Evolutionary conservation across 2,329 filamentous ascomycete genomes (phyloP).

Genomic region (Coniochaeta sp.): DNA sequence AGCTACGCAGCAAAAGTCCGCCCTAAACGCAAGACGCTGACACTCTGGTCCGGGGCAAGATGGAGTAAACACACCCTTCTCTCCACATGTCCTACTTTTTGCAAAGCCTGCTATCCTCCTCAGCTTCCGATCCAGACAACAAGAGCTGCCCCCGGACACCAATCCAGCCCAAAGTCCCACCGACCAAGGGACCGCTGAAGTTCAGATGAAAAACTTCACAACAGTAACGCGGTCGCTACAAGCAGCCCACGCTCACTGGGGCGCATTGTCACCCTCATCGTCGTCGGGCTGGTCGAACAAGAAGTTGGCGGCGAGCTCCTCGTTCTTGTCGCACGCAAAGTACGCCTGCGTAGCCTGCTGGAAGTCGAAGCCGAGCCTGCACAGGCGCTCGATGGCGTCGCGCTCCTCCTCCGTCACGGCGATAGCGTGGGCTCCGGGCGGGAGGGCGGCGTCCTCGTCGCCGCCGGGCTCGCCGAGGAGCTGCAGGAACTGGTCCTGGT

Average conservation of each 20-base stretch:
- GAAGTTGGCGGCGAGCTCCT: slow-evolving; percentile 96
- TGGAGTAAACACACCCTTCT: background rate
- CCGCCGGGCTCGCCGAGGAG: slow-evolving; percentile 74
- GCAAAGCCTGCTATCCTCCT: background rate
- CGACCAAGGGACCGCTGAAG: background rate
- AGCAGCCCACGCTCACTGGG: background rate
- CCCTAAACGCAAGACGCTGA: background rate
- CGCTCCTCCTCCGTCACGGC: slow-evolving; percentile 92
- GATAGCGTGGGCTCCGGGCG: slow-evolving; percentile 83
- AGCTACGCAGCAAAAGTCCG: background rate
- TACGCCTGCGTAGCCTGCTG: slow-evolving; percentile 96
- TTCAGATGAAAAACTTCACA: background rate
- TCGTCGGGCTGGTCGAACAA: slow-evolving; percentile 95
- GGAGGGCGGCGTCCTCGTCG: slow-evolving; percentile 76
- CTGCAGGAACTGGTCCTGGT: slow-evolving; percentile 89
- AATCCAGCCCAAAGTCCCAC: background rate
- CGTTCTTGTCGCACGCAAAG: slow-evolving; percentile 99
- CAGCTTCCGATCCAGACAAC: background rate
- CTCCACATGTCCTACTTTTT: background rate
- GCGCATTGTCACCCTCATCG: slow-evolving; percentile 37
- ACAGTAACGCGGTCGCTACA: background rate
- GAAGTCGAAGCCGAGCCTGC: slow-evolving; percentile 84
- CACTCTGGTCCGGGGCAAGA: background rate
- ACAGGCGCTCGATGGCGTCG: slow-evolving; percentile 92
- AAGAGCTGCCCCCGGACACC: background rate